Conservation (phyloP, 2,329 filamentous ascomycete genomes). For the Aspergillus aculeatinus region DNA sequence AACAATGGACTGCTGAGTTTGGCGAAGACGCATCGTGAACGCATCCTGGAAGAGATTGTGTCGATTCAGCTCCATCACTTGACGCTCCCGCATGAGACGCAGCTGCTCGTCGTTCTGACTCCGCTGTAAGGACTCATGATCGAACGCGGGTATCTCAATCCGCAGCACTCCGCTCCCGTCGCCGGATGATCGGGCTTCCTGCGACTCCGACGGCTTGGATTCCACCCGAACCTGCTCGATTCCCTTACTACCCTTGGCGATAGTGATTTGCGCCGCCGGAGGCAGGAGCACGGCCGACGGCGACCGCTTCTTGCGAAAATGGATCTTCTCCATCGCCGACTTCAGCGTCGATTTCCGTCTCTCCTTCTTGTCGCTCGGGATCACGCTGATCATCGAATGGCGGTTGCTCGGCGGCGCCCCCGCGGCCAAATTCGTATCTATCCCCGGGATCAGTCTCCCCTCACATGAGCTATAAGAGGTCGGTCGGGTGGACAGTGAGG, state of each 20-base stretch:
- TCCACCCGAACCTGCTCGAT: constrained; percentile 41
- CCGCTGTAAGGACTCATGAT: constrained; percentile 35
- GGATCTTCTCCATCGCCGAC: constrained; percentile 36
- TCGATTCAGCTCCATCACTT: constrained; percentile 30
- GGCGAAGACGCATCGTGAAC: constrained; percentile 30
- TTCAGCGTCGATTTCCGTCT: constrained; percentile 34
- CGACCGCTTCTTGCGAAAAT: constrained; percentile 36
- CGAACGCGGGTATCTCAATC: constrained; percentile 37
- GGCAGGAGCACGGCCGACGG: constrained; percentile 31
- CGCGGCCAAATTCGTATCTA: constrained; percentile 17
- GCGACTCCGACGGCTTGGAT: constrained; percentile 13
- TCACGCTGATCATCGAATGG: constrained; percentile 30
- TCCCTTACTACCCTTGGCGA: constrained; percentile 26
- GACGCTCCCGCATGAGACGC: constrained; percentile 31
- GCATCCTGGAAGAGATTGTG: constrained; percentile 38
- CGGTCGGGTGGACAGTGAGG: constrained; percentile 41
- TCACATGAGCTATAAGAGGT: constrained; percentile 41
- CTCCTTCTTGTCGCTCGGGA: constrained; percentile 31
- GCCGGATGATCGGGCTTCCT: constrained; percentile 8
- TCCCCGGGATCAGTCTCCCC: constrained; percentile 23
- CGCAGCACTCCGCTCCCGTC: constrained; percentile 22
- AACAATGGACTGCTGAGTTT: constrained; percentile 31
- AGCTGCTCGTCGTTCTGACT: constrained; percentile 35
- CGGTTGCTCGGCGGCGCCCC: constrained; percentile 19
- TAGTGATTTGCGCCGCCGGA: constrained; percentile 27